Percentiles rank a stretch among this genome's conserved stretches.
Conservation (phyloP, 2,329 filamentous ascomycete species). For the Monosporascus cannonballus region DNA sequence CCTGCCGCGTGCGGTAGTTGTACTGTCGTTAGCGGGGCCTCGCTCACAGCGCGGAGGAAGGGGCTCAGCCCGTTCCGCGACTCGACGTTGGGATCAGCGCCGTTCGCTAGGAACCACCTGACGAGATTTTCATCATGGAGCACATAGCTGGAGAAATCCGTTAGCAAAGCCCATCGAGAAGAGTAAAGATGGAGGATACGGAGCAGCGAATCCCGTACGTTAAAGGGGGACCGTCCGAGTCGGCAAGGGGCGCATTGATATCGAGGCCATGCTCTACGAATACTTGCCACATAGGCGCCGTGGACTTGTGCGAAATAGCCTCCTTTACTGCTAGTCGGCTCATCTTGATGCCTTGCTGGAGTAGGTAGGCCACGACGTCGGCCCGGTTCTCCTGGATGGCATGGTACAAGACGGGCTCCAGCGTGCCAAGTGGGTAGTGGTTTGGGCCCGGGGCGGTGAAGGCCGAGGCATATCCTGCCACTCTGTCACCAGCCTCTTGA, state of each 20-base stretch:
- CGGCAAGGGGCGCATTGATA: conserved; percentile 3
- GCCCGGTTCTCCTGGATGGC: conserved; percentile 4
- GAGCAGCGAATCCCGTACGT: background rate
- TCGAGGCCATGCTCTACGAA: conserved; percentile 5
- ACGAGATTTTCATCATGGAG: conserved; percentile 2
- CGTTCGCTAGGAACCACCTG: conserved; percentile 4
- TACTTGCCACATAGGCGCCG: conserved; percentile 5
- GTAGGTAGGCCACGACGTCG: conserved; percentile 3
- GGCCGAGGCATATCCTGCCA: conserved; percentile 2
- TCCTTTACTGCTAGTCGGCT: background rate
- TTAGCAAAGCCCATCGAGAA: background rate
- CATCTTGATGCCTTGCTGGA: conserved; percentile 2
- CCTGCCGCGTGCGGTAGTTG: conserved; percentile 4
- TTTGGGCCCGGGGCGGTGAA: conserved; percentile 1
- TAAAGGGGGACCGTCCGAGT: background rate
- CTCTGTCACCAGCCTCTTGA: conserved; percentile 2
- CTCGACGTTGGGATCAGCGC: conserved; percentile 4
- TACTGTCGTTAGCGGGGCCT: conserved; percentile 3
- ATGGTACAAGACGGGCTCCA: conserved; percentile 4
- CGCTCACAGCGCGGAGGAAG: conserved; percentile 4
- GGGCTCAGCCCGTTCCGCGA: conserved; percentile 3
- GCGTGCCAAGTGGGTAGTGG: conserved; percentile 3
- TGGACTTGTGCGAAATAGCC: background rate
- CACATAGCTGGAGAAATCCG: conserved; percentile 1
- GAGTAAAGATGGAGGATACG: background rate